Evolutionary conservation across 1,284 basidiomycete genomes (phyloP), one percentile per base, ranked within the genome.

Genomic region (Pholiota adiposa): DNA sequence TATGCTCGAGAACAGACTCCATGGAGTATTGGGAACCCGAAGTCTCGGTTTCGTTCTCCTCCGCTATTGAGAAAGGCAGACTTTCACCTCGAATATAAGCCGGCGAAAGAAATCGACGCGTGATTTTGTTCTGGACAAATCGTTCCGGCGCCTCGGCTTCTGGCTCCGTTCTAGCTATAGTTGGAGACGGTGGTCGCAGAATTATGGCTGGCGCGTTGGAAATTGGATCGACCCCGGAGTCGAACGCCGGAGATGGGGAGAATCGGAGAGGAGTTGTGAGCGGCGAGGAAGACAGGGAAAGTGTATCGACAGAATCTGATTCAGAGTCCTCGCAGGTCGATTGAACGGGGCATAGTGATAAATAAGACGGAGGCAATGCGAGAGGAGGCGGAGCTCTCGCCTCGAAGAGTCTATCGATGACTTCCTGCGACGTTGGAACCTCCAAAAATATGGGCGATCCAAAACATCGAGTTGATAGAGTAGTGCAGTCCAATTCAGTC

Each of bases 31-130:
- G 18, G 0, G 56, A 58, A 19, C 34, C 56, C 5, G 56, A 52
- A 12, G 49, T 57, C 12, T 21, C 27, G 23, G 25, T 16, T 19
- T 58, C 50, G 1, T 38, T 14, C 21, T 52, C 56, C 33, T 58
- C 56, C 12, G 1, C 27, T 21, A 58, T 58, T 5, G 51, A 23
- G 9, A 53, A 58, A 1, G 56, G 51, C 50, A 58, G 43, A 16
- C 38, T 18, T 40, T 52, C 14, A 18, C 56, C 56, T 18, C 56
- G 50, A 5, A 58, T 38, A 12, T 23, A 58, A 7, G 49, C 48
- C 29, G 56, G 41, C 29, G 50, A 9, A 9, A 58, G 38, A 31
- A 52, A 41, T 14, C 56, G 56, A 11, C 56, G 54, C 7, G 12
- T 19, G 11, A 18, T 9, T 51, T 33, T 38, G 34, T 27, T 19